A percentile compares a stretch with the other conserved stretches of the same genome.
These are phyloP conservation scores for Podospora comata DNA, from an alignment of 495 filamentous ascomycete species.

Conservation along the genomic window DNA sequence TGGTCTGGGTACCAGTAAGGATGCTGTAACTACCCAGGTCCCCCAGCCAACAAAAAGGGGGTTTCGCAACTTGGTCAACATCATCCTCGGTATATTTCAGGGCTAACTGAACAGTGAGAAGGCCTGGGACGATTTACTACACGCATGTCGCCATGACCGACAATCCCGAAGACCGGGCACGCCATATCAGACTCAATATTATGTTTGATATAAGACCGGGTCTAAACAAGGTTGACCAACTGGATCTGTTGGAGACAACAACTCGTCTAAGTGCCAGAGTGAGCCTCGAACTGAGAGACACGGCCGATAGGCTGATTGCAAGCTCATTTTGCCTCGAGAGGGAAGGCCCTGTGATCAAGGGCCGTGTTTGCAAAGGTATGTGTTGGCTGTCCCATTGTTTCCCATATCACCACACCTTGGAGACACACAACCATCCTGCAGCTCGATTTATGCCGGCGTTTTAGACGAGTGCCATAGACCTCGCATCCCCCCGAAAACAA, in stretches of 20 bases:
- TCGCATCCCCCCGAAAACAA: too few species aligned
- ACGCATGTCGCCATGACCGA: neutral
- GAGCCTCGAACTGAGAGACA: constrained; percentile 29
- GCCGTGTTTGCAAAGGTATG: constrained; percentile 32
- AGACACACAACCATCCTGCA: too few species aligned
- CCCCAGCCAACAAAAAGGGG: too few species aligned
- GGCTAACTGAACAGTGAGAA: constrained; percentile 30
- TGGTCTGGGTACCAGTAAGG: constrained; percentile 8
- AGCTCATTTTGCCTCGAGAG: constrained; percentile 43
- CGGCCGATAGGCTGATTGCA: constrained; percentile 38
- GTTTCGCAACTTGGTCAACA: constrained; percentile 2
- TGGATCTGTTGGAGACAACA: constrained; percentile 24
- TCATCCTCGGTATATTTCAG: constrained; percentile 13
- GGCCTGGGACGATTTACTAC: constrained; percentile 33
- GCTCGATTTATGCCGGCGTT: too few species aligned
- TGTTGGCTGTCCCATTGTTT: neutral
- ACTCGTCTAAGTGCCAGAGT: constrained; percentile 24
- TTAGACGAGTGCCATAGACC: too few species aligned
- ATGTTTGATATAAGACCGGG: constrained; percentile 24
- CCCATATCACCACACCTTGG: neutral
- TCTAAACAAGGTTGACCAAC: constrained; percentile 27
- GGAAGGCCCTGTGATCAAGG: constrained; percentile 24
- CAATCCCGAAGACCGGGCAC: constrained; percentile 16
- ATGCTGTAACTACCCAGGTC: constrained; percentile 21
- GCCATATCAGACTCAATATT: constrained; percentile 35